phyloP scores from a whole-genome alignment of 495 filamentous ascomycete species.

The Xanthoparmelia taractica region DNA sequence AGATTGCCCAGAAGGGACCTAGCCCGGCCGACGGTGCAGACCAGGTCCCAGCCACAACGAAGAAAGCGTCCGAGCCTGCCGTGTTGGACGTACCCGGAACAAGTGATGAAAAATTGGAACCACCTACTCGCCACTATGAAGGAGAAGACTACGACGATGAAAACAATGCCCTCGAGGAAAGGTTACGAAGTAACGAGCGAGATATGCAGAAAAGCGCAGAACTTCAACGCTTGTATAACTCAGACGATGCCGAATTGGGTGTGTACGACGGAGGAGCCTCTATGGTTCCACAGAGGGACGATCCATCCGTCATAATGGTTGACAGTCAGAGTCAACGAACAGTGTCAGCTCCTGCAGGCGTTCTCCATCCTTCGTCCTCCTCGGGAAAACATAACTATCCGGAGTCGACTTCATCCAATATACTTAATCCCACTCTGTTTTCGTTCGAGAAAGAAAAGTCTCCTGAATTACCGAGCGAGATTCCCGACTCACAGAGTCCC shows the following conservation, averaged over 20 bases:
- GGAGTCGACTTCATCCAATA: neutral
- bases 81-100: neutral
- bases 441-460: neutral
- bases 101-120: neutral
- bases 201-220: neutral
- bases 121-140: neutral
- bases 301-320: neutral
- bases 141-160: neutral
- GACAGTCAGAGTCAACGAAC: constrained; percentile 17
- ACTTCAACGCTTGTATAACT: neutral
- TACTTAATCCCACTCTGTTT: neutral
- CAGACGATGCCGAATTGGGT: neutral
- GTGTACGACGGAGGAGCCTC: neutral
- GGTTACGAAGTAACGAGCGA: neutral
- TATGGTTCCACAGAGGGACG: neutral
- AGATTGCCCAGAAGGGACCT: neutral
- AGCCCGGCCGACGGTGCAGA: neutral
- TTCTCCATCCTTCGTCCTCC: neutral
- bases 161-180: neutral
- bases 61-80: neutral
- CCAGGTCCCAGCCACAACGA: neutral
- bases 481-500: constrained; percentile 12
- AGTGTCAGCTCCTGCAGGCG: constrained; percentile 4
- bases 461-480: constrained; percentile 4
- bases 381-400: neutral